These are phyloP conservation scores for Rhodotorula sp. DNA, from an alignment of 1,284 basidiomycete genomes.

Conservation along the genomic window DNA sequence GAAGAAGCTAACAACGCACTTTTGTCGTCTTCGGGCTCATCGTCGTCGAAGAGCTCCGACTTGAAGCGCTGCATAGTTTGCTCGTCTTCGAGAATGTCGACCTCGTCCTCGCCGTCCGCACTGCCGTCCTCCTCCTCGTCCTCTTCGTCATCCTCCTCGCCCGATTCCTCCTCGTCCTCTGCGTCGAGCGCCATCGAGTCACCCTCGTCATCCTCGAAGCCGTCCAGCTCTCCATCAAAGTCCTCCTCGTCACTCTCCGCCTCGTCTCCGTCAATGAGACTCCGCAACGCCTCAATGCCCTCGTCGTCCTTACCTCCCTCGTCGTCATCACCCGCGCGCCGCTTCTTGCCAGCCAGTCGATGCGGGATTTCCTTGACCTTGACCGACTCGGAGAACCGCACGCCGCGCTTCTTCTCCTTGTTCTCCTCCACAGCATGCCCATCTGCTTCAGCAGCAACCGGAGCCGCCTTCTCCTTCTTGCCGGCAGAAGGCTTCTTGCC, in stretches of 20 bases:
- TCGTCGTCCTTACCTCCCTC: constrained; percentile 37
- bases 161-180: constrained; percentile 41
- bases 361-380: constrained; percentile 58
- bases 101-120: constrained; percentile 21
- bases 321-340: constrained; percentile 37
- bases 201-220: constrained; percentile 47
- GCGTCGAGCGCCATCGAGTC: constrained; percentile 35
- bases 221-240: constrained; percentile 49
- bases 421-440: background rate
- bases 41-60: constrained; percentile 57
- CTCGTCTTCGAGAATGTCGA: constrained; percentile 39
- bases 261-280: constrained; percentile 50
- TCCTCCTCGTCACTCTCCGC: constrained; percentile 40
- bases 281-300: constrained; percentile 46
- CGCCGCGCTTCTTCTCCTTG: constrained; percentile 49
- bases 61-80: constrained; percentile 55
- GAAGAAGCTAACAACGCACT: constrained; percentile 8
- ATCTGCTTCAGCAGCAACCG: background rate
- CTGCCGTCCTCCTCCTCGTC: constrained; percentile 33
- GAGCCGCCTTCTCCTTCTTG: constrained; percentile 38
- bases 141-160: constrained; percentile 38
- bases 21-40: constrained; percentile 51
- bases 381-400: constrained; percentile 78
- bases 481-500: constrained; percentile 11
- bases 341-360: constrained; percentile 49